Conservation (phyloP, 208 protist species). For the Angomonas desouzai region DNA sequence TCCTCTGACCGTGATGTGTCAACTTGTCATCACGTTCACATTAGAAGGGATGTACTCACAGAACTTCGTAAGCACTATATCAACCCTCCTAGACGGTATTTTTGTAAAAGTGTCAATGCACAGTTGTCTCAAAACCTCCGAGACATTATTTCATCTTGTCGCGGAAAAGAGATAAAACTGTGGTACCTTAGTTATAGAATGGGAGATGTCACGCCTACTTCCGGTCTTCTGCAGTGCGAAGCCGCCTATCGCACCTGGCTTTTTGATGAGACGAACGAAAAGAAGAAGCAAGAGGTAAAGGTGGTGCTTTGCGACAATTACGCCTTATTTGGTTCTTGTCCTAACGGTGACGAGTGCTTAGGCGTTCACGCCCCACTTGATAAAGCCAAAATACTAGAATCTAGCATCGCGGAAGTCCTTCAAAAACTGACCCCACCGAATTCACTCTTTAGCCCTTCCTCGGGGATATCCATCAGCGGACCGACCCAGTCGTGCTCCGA, state of each 20-base stretch:
- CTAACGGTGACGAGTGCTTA: constrained; percentile 17
- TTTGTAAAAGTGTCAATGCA: constrained; percentile 13
- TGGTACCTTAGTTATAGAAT: constrained; percentile 20
- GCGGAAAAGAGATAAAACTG: constrained; percentile 16
- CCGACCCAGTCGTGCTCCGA: not conserved
- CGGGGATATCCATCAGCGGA: not conserved
- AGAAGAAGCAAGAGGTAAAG: constrained; percentile 12
- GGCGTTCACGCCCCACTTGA: constrained; percentile 17
- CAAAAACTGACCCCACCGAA: not conserved
- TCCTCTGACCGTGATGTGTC: constrained; percentile 10
- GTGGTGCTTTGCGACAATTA: constrained; percentile 22
- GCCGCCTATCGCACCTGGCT: constrained; percentile 21
- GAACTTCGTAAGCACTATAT: constrained; percentile 13
- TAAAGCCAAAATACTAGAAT: constrained; percentile 5
- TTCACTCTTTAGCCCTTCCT: not conserved
- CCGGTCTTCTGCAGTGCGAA: constrained; percentile 18
- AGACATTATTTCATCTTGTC: constrained; percentile 6
- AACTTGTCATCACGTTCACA: constrained; percentile 23
- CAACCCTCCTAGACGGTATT: constrained; percentile 12
- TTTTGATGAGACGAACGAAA: constrained; percentile 10
- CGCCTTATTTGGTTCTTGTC: constrained; percentile 16
- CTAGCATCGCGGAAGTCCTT: constrained; percentile 1
- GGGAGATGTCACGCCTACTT: constrained; percentile 11
- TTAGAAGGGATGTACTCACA: constrained; percentile 12
- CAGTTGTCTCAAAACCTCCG: constrained; percentile 14